Percentiles rank a stretch among this genome's conserved stretches.
These are phyloP conservation scores for Rhizophora apiculata DNA, from an alignment of 345 rosid species.

Conservation along the genomic window DNA sequence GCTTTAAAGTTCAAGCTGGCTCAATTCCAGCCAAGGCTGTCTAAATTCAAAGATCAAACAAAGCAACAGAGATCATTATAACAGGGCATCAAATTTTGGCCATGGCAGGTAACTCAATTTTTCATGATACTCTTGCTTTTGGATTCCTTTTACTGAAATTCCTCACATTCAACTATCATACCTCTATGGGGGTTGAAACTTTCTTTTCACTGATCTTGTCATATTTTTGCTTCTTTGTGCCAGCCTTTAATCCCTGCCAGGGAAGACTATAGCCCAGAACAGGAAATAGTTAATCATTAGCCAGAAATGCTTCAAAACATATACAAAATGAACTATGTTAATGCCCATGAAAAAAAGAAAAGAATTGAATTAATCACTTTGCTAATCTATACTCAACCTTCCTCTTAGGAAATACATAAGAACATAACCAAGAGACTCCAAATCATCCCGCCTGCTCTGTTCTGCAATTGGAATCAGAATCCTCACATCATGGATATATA, in stretches of 20 bases:
- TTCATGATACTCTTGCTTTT: background rate
- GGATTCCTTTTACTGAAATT: background rate
- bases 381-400: constrained; percentile 46
- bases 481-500: constrained; percentile 2
- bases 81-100: background rate
- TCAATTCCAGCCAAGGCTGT: background rate
- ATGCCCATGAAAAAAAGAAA: background rate
- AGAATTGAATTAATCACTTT: background rate
- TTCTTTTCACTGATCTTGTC: constrained; percentile 96
- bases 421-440: constrained; percentile 98
- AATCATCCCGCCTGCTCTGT: constrained; percentile 99
- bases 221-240: constrained; percentile 96
- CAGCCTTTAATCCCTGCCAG: constrained; percentile 95
- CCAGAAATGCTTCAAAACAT: constrained; percentile 1
- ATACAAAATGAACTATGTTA: background rate
- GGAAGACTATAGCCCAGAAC: constrained; percentile 64
- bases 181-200: constrained; percentile 91
- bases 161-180: constrained; percentile 20
- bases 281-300: constrained; percentile 15
- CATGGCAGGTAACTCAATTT: background rate
- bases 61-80: background rate
- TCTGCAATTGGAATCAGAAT: constrained; percentile 42
- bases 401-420: constrained; percentile 96
- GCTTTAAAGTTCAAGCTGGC: background rate
- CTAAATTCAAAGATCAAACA: background rate